Conservation (phyloP, 352 stramenopile species). For the Ophiocytium majus region DNA sequence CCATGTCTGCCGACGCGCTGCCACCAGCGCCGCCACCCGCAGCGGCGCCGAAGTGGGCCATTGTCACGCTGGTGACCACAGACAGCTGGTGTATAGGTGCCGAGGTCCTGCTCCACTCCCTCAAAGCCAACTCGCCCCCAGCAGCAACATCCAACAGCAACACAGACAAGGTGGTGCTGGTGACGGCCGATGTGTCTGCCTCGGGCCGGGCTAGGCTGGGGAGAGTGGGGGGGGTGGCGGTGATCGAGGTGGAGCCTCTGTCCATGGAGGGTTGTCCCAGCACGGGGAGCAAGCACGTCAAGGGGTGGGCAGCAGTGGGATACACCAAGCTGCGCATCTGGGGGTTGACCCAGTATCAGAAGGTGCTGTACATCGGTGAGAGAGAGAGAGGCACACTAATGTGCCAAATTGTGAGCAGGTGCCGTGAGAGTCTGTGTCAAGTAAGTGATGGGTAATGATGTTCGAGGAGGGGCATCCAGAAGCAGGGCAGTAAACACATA, state of each 20-base stretch:
- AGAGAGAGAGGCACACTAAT: background rate
- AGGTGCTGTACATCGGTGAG: constrained; percentile 72
- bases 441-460: background rate
- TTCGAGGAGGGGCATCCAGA: background rate
- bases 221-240: constrained; percentile 24
- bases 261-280: background rate
- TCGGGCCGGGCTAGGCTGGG: constrained; percentile 18
- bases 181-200: constrained; percentile 44
- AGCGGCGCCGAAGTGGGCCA: constrained; percentile 20
- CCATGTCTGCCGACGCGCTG: too few species aligned
- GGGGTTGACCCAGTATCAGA: constrained; percentile 68
- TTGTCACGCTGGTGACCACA: constrained; percentile 52
- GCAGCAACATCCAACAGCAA: constrained; percentile 2
- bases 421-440: background rate
- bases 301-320: constrained; percentile 40
- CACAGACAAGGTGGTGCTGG: constrained; percentile 33
- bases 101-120: constrained; percentile 46
- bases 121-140: too few species aligned
- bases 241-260: constrained; percentile 38
- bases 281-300: constrained; percentile 25
- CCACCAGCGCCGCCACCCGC: too few species aligned
- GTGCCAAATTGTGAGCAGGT: background rate
- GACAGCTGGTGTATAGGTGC: constrained; percentile 47
- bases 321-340: constrained; percentile 59
- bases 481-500: background rate